Evolutionary conservation across 2,329 filamentous ascomycete species (phyloP).

Genomic region (Zymoseptoria ardabiliae): DNA sequence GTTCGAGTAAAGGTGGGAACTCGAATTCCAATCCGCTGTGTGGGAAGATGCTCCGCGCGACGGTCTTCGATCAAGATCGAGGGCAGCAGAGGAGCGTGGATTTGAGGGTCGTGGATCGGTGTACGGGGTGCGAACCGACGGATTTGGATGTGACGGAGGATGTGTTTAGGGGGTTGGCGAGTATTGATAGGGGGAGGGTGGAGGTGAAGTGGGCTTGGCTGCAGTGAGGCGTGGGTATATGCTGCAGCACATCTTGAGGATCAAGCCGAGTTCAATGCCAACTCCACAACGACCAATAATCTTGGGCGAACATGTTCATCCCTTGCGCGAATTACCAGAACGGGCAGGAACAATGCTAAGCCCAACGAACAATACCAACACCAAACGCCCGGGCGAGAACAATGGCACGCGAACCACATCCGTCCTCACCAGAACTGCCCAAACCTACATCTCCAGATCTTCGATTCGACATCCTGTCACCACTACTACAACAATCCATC

Average conservation of each 20-base stretch:
- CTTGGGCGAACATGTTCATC: background rate
- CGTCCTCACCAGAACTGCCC: no score
- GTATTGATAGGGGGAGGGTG: constrained; percentile 24
- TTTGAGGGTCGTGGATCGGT: constrained; percentile 63
- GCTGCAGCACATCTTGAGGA: background rate
- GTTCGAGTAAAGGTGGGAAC: constrained; percentile 28
- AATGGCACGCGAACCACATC: background rate
- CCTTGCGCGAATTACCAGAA: background rate
- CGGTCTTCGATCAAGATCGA: constrained; percentile 40
- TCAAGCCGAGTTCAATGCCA: background rate
- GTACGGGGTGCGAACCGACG: constrained; percentile 42
- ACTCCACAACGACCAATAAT: background rate
- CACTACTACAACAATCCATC: background rate
- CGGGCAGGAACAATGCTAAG: background rate
- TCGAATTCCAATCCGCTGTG: constrained; percentile 62
- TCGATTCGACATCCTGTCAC: background rate
- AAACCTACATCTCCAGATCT: no score
- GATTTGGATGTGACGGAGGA: constrained; percentile 46
- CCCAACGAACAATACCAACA: background rate
- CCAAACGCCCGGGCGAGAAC: background rate
- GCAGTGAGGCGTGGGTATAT: background rate
- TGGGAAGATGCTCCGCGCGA: constrained; percentile 57
- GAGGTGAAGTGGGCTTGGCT: constrained; percentile 30
- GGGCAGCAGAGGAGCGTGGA: constrained; percentile 47
- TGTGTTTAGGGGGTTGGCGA: constrained; percentile 43